Conservation (phyloP, 129 eudicot genomes). For the Silybum marianum region DNA sequence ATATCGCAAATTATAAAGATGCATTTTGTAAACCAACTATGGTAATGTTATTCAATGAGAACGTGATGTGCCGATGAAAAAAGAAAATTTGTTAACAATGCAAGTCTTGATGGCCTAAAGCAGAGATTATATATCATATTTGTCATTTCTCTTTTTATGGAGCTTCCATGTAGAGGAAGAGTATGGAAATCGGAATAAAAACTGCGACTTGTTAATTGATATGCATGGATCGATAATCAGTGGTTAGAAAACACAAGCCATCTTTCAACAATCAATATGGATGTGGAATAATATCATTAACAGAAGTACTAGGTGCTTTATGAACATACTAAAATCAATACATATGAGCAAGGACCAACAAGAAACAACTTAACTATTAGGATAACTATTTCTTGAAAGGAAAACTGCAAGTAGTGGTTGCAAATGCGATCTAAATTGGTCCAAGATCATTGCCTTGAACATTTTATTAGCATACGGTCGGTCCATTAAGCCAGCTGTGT, state of each 20-base stretch:
- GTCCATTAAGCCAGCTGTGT: background rate
- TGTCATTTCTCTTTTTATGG: background rate
- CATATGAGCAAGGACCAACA: background rate
- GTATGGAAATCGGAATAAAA: background rate
- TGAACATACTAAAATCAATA: background rate
- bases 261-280: background rate
- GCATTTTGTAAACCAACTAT: background rate
- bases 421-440: background rate
- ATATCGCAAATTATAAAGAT: background rate
- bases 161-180: background rate
- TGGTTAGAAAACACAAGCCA: background rate
- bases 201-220: background rate
- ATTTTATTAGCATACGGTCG: background rate
- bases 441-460: background rate
- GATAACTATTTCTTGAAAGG: background rate
- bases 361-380: background rate
- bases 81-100: background rate
- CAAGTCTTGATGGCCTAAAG: background rate
- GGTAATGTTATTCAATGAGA: background rate
- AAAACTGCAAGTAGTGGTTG: background rate
- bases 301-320: too few species aligned
- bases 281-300: background rate
- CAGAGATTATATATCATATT: background rate
- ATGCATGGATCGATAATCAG: background rate
- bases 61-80: background rate